phyloP scores from a whole-genome alignment of 202 grass and related monocot species.

The Panicum hallii region DNA sequence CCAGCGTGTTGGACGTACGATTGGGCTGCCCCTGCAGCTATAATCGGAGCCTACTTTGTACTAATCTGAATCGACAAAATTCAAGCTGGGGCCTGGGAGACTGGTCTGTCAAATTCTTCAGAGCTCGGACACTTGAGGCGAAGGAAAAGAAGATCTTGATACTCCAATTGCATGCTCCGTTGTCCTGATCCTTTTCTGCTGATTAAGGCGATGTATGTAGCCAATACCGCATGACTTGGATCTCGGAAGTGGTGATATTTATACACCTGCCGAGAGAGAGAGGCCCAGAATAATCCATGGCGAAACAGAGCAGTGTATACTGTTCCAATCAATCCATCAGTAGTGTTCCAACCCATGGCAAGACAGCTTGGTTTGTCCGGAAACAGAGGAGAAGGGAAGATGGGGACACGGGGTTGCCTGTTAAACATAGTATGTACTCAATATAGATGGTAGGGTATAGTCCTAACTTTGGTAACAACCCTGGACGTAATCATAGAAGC shows the following conservation, averaged over 20 bases:
- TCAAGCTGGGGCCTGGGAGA: background rate
- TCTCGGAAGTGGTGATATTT: too few species aligned
- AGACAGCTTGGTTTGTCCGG: background rate
- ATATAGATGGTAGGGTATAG: too few species aligned
- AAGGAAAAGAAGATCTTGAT: slow-evolving; percentile 3
- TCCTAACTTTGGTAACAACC: too few species aligned
- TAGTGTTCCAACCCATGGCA: background rate
- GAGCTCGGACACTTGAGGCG: background rate
- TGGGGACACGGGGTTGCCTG: background rate
- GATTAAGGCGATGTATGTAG: background rate
- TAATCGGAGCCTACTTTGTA: background rate
- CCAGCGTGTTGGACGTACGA: background rate
- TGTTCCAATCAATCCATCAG: background rate
- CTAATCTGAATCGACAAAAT: background rate
- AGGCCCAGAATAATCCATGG: background rate
- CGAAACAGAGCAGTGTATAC: background rate
- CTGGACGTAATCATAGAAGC: too few species aligned
- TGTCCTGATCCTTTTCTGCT: background rate
- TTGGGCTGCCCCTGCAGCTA: background rate
- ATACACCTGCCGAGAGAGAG: background rate
- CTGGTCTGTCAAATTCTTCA: background rate
- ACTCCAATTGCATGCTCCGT: background rate
- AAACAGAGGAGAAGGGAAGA: background rate
- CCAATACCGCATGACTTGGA: too few species aligned
- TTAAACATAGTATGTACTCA: too few species aligned